These are phyloP conservation scores for Suillus discolor DNA, from an alignment of 768 basidiomycete species.

Conservation along the genomic window DNA sequence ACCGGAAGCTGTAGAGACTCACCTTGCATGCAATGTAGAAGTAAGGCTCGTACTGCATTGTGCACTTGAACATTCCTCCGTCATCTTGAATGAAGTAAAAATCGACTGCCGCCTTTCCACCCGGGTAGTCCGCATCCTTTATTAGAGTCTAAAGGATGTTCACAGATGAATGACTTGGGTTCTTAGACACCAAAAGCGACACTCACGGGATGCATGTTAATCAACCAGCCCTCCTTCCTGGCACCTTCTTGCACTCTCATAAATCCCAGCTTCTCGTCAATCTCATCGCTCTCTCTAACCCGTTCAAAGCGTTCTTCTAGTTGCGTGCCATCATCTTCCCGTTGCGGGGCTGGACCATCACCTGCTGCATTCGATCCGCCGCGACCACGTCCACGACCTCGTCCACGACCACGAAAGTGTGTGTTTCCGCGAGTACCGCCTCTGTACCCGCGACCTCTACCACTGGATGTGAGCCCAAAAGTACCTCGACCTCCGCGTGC, in stretches of 20 bases:
- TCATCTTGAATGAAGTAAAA: constrained; percentile 98
- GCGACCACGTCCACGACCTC: constrained; percentile 48
- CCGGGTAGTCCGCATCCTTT: constrained; percentile 82
- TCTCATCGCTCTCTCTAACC: constrained; percentile 73
- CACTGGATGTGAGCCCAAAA: constrained; percentile 58
- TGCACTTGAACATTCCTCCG: constrained; percentile 94
- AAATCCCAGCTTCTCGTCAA: constrained; percentile 95
- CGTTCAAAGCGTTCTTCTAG: constrained; percentile 86
- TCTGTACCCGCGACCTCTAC: constrained; percentile 45
- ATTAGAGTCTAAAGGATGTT: constrained; percentile 65
- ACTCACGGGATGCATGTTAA: constrained; percentile 97
- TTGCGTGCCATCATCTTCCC: constrained; percentile 90
- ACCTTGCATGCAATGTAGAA: constrained; percentile 94
- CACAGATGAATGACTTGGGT: background rate
- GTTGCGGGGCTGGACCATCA: constrained; percentile 55
- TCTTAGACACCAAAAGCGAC: background rate
- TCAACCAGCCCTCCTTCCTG: constrained; percentile 86
- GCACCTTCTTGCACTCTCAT: constrained; percentile 76
- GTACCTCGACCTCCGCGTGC: constrained; percentile 52
- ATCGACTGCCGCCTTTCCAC: constrained; percentile 89
- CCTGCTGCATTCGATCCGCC: constrained; percentile 38
- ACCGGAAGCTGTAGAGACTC: constrained; percentile 23
- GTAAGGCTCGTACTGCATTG: constrained; percentile 91
- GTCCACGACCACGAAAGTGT: constrained; percentile 47
- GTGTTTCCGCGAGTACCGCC: constrained; percentile 30